Evolutionary conservation across 2,329 filamentous ascomycete species (phyloP).

Genomic region (Celoporthe dispersa): DNA sequence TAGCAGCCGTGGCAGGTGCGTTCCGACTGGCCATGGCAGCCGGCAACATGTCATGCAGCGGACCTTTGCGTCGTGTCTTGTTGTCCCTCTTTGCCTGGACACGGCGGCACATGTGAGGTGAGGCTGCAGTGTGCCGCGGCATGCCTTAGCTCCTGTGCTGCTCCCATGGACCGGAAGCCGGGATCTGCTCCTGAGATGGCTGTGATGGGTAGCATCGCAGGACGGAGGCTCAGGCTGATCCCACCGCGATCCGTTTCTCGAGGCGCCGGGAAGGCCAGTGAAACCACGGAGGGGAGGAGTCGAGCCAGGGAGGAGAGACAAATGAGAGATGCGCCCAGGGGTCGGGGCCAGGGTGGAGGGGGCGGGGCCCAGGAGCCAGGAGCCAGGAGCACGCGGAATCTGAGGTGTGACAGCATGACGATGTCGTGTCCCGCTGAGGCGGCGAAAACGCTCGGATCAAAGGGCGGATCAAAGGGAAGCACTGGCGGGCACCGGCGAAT

Average conservation of each 20-base stretch:
- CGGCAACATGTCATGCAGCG: constrained; percentile 22
- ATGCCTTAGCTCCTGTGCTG: constrained; percentile 4
- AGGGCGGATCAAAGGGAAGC: constrained; percentile 22
- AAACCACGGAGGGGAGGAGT: background rate
- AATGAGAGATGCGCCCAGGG: background rate
- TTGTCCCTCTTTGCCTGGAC: constrained; percentile 23
- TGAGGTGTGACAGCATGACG: constrained; percentile 34
- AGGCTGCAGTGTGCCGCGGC: constrained; percentile 24
- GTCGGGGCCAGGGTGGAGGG: background rate
- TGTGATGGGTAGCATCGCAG: background rate
- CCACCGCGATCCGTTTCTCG: constrained; percentile 29
- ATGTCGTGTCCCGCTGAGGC: constrained; percentile 32
- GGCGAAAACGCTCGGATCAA: constrained; percentile 10
- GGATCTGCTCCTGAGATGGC: constrained; percentile 13
- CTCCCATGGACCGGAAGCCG: constrained; percentile 16
- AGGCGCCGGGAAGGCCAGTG: constrained; percentile 9
- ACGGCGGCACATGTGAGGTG: constrained; percentile 25
- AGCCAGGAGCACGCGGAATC: constrained; percentile 34
- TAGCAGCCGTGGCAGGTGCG: constrained; percentile 10
- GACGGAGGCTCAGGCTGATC: constrained; percentile 17
- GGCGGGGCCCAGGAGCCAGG: constrained; percentile 11
- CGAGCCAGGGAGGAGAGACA: background rate
- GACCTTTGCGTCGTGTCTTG: constrained; percentile 21
- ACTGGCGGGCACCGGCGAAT: constrained; percentile 33
- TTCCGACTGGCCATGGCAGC: constrained; percentile 20